Evolutionary conservation across 2,329 filamentous ascomycete genomes (phyloP).

Genomic region (Cladosporium colombiae): DNA sequence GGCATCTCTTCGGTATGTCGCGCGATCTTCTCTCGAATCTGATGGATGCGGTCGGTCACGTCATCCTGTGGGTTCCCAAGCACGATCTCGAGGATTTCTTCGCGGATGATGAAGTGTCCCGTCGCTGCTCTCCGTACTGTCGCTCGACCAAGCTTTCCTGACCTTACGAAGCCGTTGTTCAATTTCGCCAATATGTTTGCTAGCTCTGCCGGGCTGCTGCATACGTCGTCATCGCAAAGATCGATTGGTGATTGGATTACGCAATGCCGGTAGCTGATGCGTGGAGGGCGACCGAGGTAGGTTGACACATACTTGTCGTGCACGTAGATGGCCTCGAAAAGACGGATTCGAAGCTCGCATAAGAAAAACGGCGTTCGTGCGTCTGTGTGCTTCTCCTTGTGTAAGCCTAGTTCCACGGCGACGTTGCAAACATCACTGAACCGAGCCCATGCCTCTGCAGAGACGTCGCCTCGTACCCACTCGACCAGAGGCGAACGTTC

Average conservation of each 20-base stretch:
- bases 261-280: conserved; percentile 52
- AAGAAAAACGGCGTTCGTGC: conserved; percentile 38
- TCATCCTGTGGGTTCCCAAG: conserved; percentile 45
- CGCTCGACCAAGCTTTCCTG: conserved; percentile 45
- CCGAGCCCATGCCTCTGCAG: conserved; percentile 37
- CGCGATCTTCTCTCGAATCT: conserved; percentile 42
- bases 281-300: conserved; percentile 52
- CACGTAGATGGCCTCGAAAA: conserved; percentile 34
- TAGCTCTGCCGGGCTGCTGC: conserved; percentile 47
- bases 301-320: conserved; percentile 37
- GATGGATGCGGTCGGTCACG: conserved; percentile 40
- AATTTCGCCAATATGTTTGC: conserved; percentile 42
- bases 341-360: conserved; percentile 34
- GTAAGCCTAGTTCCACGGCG: conserved; percentile 38
- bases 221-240: conserved; percentile 51
- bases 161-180: conserved; percentile 57
- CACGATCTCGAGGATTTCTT: conserved; percentile 62
- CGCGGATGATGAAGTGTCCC: conserved; percentile 53
- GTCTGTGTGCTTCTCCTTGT: conserved; percentile 36
- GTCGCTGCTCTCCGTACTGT: conserved; percentile 51
- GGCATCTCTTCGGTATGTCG: conserved; percentile 41
- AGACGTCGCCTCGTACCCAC: conserved; percentile 34
- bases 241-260: conserved; percentile 57
- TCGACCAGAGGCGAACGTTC: conserved; percentile 36
- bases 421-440: conserved; percentile 38